Conservation (phyloP, 2,329 filamentous ascomycete genomes). For the Aspergillus hortae region DNA sequence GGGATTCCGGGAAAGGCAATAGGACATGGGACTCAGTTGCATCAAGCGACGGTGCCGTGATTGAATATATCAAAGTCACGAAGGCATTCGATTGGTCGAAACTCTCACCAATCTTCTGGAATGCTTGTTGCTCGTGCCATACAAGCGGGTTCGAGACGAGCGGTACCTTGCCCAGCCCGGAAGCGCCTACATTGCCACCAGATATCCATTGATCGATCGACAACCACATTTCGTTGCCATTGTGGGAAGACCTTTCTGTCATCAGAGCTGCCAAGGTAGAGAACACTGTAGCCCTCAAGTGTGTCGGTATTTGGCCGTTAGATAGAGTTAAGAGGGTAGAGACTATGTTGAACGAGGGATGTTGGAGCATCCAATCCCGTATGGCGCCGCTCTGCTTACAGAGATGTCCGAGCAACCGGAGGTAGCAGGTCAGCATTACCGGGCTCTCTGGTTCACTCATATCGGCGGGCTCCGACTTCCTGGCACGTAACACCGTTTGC, state of each 20-base stretch:
- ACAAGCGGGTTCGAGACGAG: constrained; percentile 38
- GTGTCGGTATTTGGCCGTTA: constrained; percentile 69
- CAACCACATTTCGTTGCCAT: constrained; percentile 74
- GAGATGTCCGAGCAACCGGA: constrained; percentile 81
- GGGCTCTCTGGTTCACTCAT: constrained; percentile 88
- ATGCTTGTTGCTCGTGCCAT: constrained; percentile 57
- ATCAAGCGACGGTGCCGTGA: constrained; percentile 59
- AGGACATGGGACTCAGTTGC: constrained; percentile 61
- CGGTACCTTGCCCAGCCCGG: constrained; percentile 47
- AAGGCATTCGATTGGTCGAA: constrained; percentile 87
- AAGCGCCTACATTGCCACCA: constrained; percentile 42
- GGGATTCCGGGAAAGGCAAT: constrained; percentile 79
- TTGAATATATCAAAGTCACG: constrained; percentile 68
- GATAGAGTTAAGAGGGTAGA: constrained; percentile 75
- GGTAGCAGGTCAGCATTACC: constrained; percentile 95
- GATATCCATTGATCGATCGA: constrained; percentile 76
- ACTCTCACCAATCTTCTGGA: constrained; percentile 69
- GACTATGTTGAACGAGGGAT: constrained; percentile 65
- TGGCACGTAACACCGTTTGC: constrained; percentile 55
- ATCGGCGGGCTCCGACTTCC: constrained; percentile 61
- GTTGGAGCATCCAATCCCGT: constrained; percentile 68
- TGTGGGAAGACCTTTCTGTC: constrained; percentile 64
- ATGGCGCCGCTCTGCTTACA: constrained; percentile 69
- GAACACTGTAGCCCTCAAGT: constrained; percentile 80
- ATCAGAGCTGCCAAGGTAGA: constrained; percentile 72